A percentile compares a stretch with the other conserved stretches of the same genome.
Evolutionary conservation across 1,284 basidiomycete species (phyloP).

Genomic region (Omphalotus olearius): DNA sequence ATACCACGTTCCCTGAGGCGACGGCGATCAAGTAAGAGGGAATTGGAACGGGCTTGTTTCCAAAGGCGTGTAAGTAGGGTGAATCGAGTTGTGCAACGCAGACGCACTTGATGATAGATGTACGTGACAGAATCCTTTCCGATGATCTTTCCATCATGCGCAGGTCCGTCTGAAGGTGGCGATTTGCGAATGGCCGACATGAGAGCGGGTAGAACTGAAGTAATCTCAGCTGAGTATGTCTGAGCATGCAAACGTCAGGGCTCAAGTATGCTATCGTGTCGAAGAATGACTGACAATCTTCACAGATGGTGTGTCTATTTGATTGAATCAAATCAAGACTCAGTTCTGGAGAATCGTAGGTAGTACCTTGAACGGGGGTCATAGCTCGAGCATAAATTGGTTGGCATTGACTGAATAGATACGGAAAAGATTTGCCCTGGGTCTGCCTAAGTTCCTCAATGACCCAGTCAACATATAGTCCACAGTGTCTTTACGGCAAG

Average conservation of each 20-base stretch:
- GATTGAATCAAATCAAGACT: constrained; percentile 1
- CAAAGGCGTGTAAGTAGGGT: neutral
- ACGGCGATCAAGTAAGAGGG: constrained; percentile 88
- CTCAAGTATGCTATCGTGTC: neutral
- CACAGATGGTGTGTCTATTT: constrained; percentile 58
- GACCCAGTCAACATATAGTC: neutral
- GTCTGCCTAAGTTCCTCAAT: constrained; percentile 64
- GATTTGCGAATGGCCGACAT: constrained; percentile 81
- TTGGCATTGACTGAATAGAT: constrained; percentile 93
- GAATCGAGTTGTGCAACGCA: neutral
- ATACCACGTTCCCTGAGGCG: constrained; percentile 80
- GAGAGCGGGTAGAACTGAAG: constrained; percentile 76
- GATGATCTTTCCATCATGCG: constrained; percentile 63
- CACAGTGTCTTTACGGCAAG: neutral
- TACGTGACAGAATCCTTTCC: constrained; percentile 70
- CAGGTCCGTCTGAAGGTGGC: constrained; percentile 62
- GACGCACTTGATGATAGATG: constrained; percentile 62
- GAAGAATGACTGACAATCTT: constrained; percentile 53
- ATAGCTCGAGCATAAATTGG: constrained; percentile 86
- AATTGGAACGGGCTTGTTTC: constrained; percentile 68
- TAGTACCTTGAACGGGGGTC: constrained; percentile 72
- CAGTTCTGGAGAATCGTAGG: constrained; percentile 10
- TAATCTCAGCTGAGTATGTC: constrained; percentile 77
- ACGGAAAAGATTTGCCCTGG: constrained; percentile 82
- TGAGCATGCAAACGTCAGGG: constrained; percentile 23